phyloP scores from a whole-genome alignment of 106 monocot genomes.

The Xerophyta viscosa region DNA sequence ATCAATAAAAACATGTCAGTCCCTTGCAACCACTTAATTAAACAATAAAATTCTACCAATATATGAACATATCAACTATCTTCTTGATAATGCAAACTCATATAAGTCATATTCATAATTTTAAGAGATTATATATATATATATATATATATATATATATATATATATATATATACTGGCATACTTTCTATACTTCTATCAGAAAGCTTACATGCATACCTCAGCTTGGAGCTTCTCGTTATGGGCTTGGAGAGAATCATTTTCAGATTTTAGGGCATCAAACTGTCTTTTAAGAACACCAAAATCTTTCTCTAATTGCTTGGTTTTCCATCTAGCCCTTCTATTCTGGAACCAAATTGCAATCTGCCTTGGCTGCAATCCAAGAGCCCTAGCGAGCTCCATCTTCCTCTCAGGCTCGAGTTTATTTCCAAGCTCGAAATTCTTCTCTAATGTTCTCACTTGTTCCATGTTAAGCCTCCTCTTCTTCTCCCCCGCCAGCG shows the following conservation, averaged over 20 bases:
- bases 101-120: no score
- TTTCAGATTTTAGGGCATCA: constrained; percentile 52
- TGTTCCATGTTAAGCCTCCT: constrained; percentile 83
- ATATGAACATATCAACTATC: no score
- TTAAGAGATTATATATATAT: no score
- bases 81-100: no score
- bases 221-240: constrained; percentile 82
- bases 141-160: neutral
- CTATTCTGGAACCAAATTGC: constrained; percentile 96
- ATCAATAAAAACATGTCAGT: neutral
- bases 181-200: no score
- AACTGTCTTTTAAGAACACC: constrained; percentile 69
- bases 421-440: constrained; percentile 83
- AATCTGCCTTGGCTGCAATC: constrained; percentile 79
- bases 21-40: neutral
- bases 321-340: constrained; percentile 90
- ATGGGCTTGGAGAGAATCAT: constrained; percentile 56
- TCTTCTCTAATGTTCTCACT: constrained; percentile 81
- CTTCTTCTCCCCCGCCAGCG: constrained; percentile 73
- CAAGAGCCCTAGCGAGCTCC: constrained; percentile 66
- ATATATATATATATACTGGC: neutral
- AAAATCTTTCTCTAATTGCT: constrained; percentile 81
- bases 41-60: neutral
- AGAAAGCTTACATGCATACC: constrained; percentile 35
- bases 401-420: constrained; percentile 87